Base-by-base conservation (phyloP, 371 early-diverging fungal species). In the Haplosporangium sp. region DNA sequence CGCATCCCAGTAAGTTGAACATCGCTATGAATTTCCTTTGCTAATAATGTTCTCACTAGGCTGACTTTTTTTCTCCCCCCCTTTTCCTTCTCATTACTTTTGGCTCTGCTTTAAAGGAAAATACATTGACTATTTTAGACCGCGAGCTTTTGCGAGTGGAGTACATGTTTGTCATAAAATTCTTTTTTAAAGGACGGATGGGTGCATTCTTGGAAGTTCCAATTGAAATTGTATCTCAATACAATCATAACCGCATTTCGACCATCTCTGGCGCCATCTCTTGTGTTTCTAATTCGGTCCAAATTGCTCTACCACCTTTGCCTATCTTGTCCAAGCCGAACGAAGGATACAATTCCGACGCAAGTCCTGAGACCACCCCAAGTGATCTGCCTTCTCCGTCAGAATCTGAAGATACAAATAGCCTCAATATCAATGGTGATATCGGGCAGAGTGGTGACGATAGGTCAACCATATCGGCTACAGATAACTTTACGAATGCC, bases 81-180 rank as follows among this genome's bases (percentile, higher is more conserved):
- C 27, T 27, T 27, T 27, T 27, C 27, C 27, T 27, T 27, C 27
- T 27, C 27, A 27, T 27, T 27, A 27, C 27, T 27, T 27, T 27
- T 27, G 27, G 27, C 27, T 27, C 27, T 27, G 27, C 0, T 27
- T 27, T 27, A 27, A 1, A 79, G 81, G 74, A 79, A 61, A 63
- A 61, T 0, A 74, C 81, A 6, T 38, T 78, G 61, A 78, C 79
- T 15, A 70, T 78, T 35, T 40, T 55, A 15, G 79, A 78, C 50
- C 56, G 81, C 5, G 74, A 79, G 15, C 55, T 79, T 0, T 37
- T 79, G 39, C 63, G 67, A 17, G 81, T 79, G 34, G 74, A 74
- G 35, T 79, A 79, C 53, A 67, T 74, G 68, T 79, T 79, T 52
- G 74, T 79, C 4, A 79, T 79, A 40, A 79, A 79, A 48, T 79